A percentile compares a stretch with the other conserved stretches of the same genome.
phyloP scores from a whole-genome alignment of 768 basidiomycete genomes.

The Lentinula guzmanii region DNA sequence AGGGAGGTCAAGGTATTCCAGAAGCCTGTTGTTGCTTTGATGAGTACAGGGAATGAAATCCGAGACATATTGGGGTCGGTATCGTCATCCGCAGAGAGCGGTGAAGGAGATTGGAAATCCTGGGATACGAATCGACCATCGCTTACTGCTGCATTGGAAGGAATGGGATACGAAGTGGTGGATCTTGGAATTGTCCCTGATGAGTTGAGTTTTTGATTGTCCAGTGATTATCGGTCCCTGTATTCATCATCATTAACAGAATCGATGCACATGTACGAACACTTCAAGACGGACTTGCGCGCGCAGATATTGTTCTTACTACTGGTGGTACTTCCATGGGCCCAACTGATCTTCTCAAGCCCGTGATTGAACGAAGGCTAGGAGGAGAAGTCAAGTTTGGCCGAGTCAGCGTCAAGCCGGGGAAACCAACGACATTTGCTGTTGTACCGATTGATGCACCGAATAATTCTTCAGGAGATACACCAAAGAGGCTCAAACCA shows the following conservation, averaged over 20 bases:
- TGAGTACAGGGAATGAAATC: constrained; percentile 87
- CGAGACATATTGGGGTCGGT: constrained; percentile 38
- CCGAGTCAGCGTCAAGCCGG: constrained; percentile 75
- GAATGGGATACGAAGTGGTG: constrained; percentile 69
- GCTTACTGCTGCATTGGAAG: constrained; percentile 59
- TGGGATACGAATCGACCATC: constrained; percentile 88
- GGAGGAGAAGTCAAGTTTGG: constrained; percentile 81
- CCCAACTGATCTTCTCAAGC: constrained; percentile 79
- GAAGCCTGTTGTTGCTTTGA: constrained; percentile 71
- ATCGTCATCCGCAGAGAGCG: constrained; percentile 29
- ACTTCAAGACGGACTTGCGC: constrained; percentile 49
- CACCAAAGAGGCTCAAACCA: constrained; percentile 37
- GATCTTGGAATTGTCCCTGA: constrained; percentile 81
- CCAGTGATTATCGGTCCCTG: not conserved
- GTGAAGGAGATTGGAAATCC: constrained; percentile 52
- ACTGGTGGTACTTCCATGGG: constrained; percentile 95
- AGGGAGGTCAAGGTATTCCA: constrained; percentile 62
- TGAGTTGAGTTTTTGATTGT: constrained; percentile 36
- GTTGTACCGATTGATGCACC: constrained; percentile 43
- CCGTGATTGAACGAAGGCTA: constrained; percentile 77
- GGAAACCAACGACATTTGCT: constrained; percentile 90
- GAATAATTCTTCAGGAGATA: not conserved
- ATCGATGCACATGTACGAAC: constrained; percentile 51
- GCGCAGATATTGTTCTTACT: constrained; percentile 72
- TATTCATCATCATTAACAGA: constrained; percentile 23